A percentile compares a stretch with the other conserved stretches of the same genome.
These are phyloP conservation scores for Nicotiana tomentosiformis DNA, from an alignment of 257 asterid genomes.

Conservation along the genomic window DNA sequence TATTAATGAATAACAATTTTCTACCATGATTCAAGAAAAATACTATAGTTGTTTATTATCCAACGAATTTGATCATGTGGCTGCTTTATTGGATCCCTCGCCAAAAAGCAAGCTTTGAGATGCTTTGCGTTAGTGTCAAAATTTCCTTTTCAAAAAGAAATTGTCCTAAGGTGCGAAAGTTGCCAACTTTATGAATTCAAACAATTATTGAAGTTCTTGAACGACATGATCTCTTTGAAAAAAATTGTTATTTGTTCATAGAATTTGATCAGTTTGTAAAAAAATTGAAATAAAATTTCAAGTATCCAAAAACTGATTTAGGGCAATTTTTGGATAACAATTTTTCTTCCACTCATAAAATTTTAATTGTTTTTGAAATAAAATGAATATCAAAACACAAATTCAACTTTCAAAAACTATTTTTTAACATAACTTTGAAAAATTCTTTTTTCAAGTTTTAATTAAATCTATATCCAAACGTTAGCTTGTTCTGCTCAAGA, in stretches of 20 bases:
- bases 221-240: background rate
- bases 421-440: too few species aligned
- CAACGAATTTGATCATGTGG: conserved; percentile 18
- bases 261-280: too few species aligned
- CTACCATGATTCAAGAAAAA: conserved; percentile 7
- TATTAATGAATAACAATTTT: conserved; percentile 20
- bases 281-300: too few species aligned
- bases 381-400: too few species aligned
- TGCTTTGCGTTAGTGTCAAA: background rate
- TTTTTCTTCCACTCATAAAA: too few species aligned
- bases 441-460: too few species aligned
- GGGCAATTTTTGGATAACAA: too few species aligned
- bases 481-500: background rate
- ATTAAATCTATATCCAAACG: too few species aligned
- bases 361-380: too few species aligned
- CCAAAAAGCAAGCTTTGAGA: conserved; percentile 15
- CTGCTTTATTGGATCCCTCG: conserved; percentile 61
- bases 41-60: background rate
- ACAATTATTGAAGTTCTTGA: background rate
- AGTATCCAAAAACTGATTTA: too few species aligned
- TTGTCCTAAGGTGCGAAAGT: background rate
- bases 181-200: background rate
- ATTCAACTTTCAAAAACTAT: too few species aligned
- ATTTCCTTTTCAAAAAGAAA: conserved; percentile 1
- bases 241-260: too few species aligned